Evolutionary conservation across 192 early-diverging fungal genomes (phyloP).

Genomic region (Linnemannia schmuckeri): DNA sequence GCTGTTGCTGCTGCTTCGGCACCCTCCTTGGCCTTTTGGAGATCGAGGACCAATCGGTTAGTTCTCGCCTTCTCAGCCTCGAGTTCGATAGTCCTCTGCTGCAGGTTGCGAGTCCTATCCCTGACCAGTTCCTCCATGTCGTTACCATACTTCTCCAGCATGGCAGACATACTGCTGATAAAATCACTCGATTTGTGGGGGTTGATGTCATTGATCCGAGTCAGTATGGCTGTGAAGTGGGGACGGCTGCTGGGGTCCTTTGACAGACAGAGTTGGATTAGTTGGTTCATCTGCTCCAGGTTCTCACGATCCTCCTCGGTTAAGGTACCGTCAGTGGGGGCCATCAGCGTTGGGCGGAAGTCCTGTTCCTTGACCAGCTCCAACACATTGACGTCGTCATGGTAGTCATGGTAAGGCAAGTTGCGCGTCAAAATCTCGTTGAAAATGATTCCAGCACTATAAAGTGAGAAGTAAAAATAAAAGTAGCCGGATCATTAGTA

Average conservation of each 20-base stretch:
- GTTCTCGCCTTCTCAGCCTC: constrained; percentile 60
- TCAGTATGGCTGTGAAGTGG: constrained; percentile 43
- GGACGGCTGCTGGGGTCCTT: constrained; percentile 32
- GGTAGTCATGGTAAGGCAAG: constrained; percentile 45
- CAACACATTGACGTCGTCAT: constrained; percentile 12
- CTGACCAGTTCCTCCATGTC: constrained; percentile 62
- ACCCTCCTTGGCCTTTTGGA: constrained; percentile 61
- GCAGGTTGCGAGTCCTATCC: constrained; percentile 56
- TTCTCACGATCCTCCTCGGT: constrained; percentile 39
- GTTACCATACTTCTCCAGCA: constrained; percentile 62
- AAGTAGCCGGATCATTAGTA: too few species aligned
- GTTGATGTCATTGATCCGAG: constrained; percentile 55
- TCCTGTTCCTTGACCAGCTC: constrained; percentile 34
- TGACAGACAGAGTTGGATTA: constrained; percentile 31
- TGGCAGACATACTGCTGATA: constrained; percentile 59
- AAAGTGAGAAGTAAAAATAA: background rate
- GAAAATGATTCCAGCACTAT: constrained; percentile 59
- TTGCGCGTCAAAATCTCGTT: constrained; percentile 61
- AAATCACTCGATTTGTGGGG: constrained; percentile 54
- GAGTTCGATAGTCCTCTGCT: constrained; percentile 57
- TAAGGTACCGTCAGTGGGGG: background rate
- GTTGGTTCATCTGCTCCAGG: constrained; percentile 47
- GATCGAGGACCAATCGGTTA: constrained; percentile 53
- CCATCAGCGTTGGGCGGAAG: constrained; percentile 26
- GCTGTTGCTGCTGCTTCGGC: constrained; percentile 63